Base-by-base conservation (phyloP, 495 filamentous ascomycete genomes). In the Letharia lupina region DNA sequence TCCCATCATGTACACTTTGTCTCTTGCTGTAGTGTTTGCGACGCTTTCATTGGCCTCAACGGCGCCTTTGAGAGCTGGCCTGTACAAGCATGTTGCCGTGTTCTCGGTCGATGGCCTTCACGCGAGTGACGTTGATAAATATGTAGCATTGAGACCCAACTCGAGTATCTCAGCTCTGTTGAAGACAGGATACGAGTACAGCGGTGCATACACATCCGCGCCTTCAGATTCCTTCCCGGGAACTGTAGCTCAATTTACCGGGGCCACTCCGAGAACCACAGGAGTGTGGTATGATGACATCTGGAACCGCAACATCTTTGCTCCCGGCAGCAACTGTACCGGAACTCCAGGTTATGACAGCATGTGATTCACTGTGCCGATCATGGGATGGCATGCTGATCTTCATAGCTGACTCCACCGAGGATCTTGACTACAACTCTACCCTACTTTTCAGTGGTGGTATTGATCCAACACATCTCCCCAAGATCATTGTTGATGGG, bases 251-350 rank as follows among this genome's bases (percentile, higher is more conserved):
- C 70, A 71, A 42, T 70, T 71, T 45, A 71, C 73, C 15, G 75
- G 75, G 18, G 75, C 72, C 31, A 67, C 50, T n/a, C 75, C 75
- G 16, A 65, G 63, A 60, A 76, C 75, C 10, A 71, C 71, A 18
- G 73, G 75, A 48, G 64, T 77, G 31, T 77, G 75, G 75, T 77
- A 75, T 44, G 75, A 77, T 54, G 75, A 76, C 63, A 73, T 64
- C 40, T 77, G 67, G 62, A 73, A 75, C 54, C 71, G 72, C 13
- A 62, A 64, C n/a, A 72, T 65, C 41, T 58, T 57, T 37, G 40
- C 54, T 37, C 56, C 56, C 13, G 67, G 68, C 4, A 73, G 57
- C 13, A 63, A 73, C 52, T 77, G 75, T 60, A 60, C 65, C 4
- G 75, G 75, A 3, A 60, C 70, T 33, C 71, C 71, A 31, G 73